Conservation (phyloP, 495 filamentous ascomycete genomes). For the Hypoxylon rickii region DNA sequence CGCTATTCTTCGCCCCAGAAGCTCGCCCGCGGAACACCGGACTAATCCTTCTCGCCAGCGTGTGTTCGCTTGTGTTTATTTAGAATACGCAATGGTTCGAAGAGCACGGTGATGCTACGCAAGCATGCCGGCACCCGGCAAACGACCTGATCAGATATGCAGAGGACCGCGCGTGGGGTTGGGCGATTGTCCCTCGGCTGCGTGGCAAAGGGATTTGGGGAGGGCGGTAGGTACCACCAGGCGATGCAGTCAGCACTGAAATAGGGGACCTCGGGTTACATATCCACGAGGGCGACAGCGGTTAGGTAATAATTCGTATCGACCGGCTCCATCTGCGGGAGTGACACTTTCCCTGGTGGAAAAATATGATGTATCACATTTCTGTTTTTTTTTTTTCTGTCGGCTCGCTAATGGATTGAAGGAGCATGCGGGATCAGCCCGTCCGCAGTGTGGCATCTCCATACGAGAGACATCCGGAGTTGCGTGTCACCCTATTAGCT, state of each 20-base stretch:
- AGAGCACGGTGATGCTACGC: slow-evolving; percentile 17
- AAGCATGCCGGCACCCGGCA: slow-evolving; percentile 30
- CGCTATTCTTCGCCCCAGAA: neutral
- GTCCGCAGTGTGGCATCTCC: too few species aligned
- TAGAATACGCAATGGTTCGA: slow-evolving; percentile 6
- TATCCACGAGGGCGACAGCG: slow-evolving; percentile 21
- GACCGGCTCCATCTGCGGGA: neutral
- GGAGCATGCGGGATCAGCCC: slow-evolving; percentile 4
- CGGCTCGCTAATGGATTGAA: slow-evolving; percentile 2
- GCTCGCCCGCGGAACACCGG: neutral
- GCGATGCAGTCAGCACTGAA: slow-evolving; percentile 35
- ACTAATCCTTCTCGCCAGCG: too few species aligned
- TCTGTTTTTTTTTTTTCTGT: too few species aligned
- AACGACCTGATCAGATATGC: slow-evolving; percentile 22
- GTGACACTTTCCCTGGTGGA: neutral
- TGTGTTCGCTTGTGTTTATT: slow-evolving; percentile 8
- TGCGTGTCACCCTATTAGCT: neutral
- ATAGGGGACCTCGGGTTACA: slow-evolving; percentile 5
- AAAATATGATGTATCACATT: slow-evolving; percentile 3
- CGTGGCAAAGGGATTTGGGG: slow-evolving; percentile 3
- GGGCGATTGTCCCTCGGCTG: slow-evolving; percentile 19
- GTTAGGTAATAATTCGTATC: slow-evolving; percentile 23
- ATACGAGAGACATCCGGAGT: too few species aligned
- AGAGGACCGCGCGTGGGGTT: slow-evolving; percentile 25
- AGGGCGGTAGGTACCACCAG: slow-evolving; percentile 9